A percentile compares a stretch with the other conserved stretches of the same genome.
Evolutionary conservation across 768 basidiomycete species (phyloP).

Genomic region (Auricularia heimuer): DNA sequence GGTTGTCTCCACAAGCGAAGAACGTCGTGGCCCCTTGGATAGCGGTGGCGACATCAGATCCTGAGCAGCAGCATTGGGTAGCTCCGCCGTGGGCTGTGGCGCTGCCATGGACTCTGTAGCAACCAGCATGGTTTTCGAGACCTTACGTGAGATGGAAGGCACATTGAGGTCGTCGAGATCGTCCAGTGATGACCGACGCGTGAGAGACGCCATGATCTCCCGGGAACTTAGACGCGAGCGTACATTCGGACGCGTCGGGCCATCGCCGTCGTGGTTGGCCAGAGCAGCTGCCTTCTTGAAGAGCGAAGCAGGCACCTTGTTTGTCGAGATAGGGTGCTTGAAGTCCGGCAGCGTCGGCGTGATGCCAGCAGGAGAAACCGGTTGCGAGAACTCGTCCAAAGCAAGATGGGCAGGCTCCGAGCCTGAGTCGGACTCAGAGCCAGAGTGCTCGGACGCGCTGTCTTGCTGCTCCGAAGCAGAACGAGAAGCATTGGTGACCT

Average conservation of each 20-base stretch:
- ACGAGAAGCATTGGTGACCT: not conserved
- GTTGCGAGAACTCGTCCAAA: not conserved
- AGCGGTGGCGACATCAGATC: not conserved
- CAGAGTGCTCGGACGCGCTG: not conserved
- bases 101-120: not conserved
- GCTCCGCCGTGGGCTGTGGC: not conserved
- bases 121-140: slow-evolving; percentile 18
- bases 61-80: not conserved
- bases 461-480: not conserved
- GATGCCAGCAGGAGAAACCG: slow-evolving; percentile 4
- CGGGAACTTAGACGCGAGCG: slow-evolving; percentile 67
- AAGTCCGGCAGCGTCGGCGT: slow-evolving; percentile 70
- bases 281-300: slow-evolving; percentile 57
- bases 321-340: slow-evolving; percentile 49
- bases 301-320: slow-evolving; percentile 75
- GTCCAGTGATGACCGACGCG: slow-evolving; percentile 47
- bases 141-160: slow-evolving; percentile 54
- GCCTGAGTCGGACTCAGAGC: not conserved
- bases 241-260: slow-evolving; percentile 58
- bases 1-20: not conserved
- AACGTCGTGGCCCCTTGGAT: not conserved
- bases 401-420: not conserved
- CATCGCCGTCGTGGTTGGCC: slow-evolving; percentile 41
- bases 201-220: slow-evolving; percentile 61
- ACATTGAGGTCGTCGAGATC: slow-evolving; percentile 69